Conservation (phyloP, 1,284 basidiomycete species). For the Anthracocystis setariae region DNA sequence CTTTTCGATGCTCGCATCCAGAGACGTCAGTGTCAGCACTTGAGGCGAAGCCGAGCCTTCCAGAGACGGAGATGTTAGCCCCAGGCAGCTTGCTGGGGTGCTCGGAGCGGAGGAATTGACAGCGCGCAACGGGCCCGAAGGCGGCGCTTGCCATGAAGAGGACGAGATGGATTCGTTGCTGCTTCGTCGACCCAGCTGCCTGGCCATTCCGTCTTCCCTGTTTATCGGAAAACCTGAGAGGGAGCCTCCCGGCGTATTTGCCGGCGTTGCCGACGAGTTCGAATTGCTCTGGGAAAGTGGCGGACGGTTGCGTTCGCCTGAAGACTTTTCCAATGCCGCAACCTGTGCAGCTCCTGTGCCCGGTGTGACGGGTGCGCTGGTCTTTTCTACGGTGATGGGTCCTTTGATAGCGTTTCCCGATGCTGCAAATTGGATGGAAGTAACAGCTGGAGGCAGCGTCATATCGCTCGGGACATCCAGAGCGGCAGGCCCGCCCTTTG, state of each 20-base stretch:
- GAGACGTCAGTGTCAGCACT: conserved; percentile 35
- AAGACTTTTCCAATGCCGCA: conserved; percentile 40
- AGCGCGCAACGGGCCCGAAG: conserved; percentile 22
- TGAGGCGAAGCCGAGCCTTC: conserved; percentile 42
- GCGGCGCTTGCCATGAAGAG: conserved; percentile 45
- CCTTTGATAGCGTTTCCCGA: conserved; percentile 25
- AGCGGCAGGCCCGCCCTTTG: conserved; percentile 25
- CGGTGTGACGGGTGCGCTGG: conserved; percentile 35
- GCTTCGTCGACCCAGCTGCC: conserved; percentile 6
- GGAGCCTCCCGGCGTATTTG: conserved; percentile 4
- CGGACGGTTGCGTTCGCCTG: conserved; percentile 30
- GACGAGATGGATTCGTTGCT: conserved; percentile 46
- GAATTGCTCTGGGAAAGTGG: conserved; percentile 25
- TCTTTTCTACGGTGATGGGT: conserved; percentile 34
- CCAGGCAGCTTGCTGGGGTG: conserved; percentile 30
- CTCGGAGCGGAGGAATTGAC: conserved; percentile 23
- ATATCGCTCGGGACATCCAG: conserved; percentile 43
- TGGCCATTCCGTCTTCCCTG: neutral
- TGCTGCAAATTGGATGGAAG: conserved; percentile 24
- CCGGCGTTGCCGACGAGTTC: conserved; percentile 8
- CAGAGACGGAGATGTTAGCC: conserved; percentile 12
- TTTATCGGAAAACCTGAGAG: conserved; percentile 5
- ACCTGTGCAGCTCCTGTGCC: conserved; percentile 42
- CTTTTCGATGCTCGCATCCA: conserved; percentile 51
- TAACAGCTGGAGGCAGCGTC: conserved; percentile 45